phyloP scores from a whole-genome alignment of 2,329 filamentous ascomycete species.

The Penicillium sp. region DNA sequence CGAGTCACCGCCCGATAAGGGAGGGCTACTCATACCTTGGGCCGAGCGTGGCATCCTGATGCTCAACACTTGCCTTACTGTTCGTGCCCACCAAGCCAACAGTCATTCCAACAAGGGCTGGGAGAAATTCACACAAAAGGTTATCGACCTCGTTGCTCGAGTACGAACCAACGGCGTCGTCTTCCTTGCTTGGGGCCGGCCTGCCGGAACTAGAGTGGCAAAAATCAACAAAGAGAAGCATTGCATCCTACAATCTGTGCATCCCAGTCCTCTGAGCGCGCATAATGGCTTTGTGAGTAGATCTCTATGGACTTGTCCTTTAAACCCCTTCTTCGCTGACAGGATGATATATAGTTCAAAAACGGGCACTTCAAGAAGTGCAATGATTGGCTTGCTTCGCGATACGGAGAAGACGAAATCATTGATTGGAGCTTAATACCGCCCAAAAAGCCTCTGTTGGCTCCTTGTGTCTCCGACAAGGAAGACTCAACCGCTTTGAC shows the following conservation, averaged over 20 bases:
- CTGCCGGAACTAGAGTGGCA: constrained; percentile 75
- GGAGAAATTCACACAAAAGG: constrained; percentile 88
- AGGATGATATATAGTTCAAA: constrained; percentile 35
- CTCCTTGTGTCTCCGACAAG: constrained; percentile 20
- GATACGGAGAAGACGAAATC: constrained; percentile 75
- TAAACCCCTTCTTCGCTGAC: neutral
- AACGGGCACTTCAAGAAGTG: constrained; percentile 51
- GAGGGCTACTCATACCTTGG: constrained; percentile 87
- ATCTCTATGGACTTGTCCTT: neutral
- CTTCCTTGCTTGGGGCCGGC: constrained; percentile 90
- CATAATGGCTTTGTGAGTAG: constrained; percentile 68
- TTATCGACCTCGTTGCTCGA: constrained; percentile 82
- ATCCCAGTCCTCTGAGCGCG: constrained; percentile 92
- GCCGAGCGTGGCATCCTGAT: constrained; percentile 89
- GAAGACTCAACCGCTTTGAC: constrained; percentile 23
- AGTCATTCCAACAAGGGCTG: constrained; percentile 84
- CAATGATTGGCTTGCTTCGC: constrained; percentile 67
- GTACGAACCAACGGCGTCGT: constrained; percentile 79
- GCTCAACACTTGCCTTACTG: constrained; percentile 92
- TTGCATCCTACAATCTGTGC: constrained; percentile 79
- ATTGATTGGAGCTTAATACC: constrained; percentile 78
- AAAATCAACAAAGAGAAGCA: constrained; percentile 73
- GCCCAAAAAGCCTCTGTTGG: constrained; percentile 15
- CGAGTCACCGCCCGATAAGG: constrained; percentile 69
- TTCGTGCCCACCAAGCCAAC: constrained; percentile 84